Evolutionary conservation across 73 alveolate genomes (phyloP), one percentile per base, ranked within the genome.

Genomic region (Paramecium sexaurelia): DNA sequence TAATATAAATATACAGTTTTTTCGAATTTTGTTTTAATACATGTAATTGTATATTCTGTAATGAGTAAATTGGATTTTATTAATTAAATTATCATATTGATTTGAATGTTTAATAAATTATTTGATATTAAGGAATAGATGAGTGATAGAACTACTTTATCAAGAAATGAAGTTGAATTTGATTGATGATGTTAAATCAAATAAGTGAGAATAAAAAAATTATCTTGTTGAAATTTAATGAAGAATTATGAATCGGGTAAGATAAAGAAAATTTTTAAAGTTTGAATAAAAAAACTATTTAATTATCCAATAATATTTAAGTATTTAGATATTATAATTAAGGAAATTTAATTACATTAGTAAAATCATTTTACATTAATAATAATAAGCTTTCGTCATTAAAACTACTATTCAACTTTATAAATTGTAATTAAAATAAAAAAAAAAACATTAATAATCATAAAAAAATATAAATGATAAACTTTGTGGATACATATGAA

Each of bases 381-480:
- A n/a, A n/a, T 45, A 45, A 51, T 15, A 4, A 51, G 33, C 67
- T 51, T n/a, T 51, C 67, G 67, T 51, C 67, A 51, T 51, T 51
- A 51, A 51, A 17, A 51, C 67, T 51, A 29, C 19, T n/a, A 51
- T 51, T 51, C 67, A 51, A 51, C 67, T 51, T 29, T 51, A 51
- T 51, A 51, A 51, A 51, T 51, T 51, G 67, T 29, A 51, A 51
- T 51, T n/a, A 51, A 51, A 17, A 51, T 51, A 15, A 19, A 17
- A 51, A 51, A n/a, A 51, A 51, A 51, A 51, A 15, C 67, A 51
- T 51, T 51, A 51, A 51, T 51, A 17, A 51, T 51, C 67, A 51
- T 51, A 51, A 51, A 61, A 57, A 61, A 61, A 61, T 61, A 17
- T 27, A 61, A 61, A 61, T 61, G 83, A 61, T 61, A 61, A 61